Evolutionary conservation across 345 rosid species (phyloP).

Genomic region (Draba incana): DNA sequence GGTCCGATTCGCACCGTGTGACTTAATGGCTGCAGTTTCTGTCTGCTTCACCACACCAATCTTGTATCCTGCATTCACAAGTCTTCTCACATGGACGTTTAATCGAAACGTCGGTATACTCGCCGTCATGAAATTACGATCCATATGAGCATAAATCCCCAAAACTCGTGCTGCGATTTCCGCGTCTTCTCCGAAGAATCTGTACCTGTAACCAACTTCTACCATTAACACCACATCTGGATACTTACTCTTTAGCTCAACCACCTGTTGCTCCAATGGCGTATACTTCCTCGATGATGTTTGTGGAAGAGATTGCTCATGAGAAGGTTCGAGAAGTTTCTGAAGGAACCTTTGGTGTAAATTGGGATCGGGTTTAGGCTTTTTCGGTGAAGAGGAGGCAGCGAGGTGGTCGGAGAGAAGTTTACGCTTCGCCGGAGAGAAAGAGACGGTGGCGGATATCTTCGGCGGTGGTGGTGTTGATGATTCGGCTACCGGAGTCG

Average conservation of each 20-base stretch:
- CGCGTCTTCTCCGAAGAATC: constrained; percentile 94
- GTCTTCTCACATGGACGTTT: constrained; percentile 76
- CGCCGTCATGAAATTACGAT: constrained; percentile 85
- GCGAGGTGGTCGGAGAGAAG: constrained; percentile 59
- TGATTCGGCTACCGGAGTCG: constrained; percentile 35
- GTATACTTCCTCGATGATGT: constrained; percentile 56
- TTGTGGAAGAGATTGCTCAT: constrained; percentile 18
- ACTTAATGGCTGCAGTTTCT: constrained; percentile 89
- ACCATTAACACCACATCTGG: constrained; percentile 87
- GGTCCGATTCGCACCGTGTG: constrained; percentile 60
- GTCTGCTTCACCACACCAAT: constrained; percentile 98
- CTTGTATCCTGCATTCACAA: constrained; percentile 84
- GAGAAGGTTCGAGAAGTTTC: constrained; percentile 38
- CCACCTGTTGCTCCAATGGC: constrained; percentile 83
- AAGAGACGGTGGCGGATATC: constrained; percentile 67
- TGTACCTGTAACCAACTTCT: constrained; percentile 90
- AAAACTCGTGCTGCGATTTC: constrained; percentile 73
- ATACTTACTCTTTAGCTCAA: constrained; percentile 63
- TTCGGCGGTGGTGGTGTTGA: constrained; percentile 51
- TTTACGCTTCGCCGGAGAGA: constrained; percentile 76
- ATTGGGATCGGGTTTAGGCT: constrained; percentile 47
- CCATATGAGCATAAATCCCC: constrained; percentile 81
- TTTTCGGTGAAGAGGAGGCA: constrained; percentile 46
- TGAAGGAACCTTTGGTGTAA: constrained; percentile 57
- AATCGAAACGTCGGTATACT: constrained; percentile 91